A percentile compares a stretch with the other conserved stretches of the same genome.
Evolutionary conservation across 148 eudicot genomes (phyloP).

Genomic region (Chenopodium album): DNA sequence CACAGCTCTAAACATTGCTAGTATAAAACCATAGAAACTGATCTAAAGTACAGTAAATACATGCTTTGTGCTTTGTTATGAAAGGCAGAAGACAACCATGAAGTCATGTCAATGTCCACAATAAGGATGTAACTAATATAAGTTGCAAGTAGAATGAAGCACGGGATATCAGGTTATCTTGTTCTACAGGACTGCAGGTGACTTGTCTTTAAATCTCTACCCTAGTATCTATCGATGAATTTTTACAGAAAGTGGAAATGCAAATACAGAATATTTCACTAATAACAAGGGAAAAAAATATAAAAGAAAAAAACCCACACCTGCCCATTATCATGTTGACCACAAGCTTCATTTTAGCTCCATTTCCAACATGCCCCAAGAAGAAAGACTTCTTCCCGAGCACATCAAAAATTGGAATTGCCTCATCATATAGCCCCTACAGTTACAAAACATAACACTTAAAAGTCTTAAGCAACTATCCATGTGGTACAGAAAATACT

Average conservation of each 20-base stretch:
- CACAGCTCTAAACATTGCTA: not conserved
- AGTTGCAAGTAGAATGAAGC: not conserved
- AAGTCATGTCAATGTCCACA: not conserved
- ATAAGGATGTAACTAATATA: not conserved
- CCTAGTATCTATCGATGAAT: not conserved
- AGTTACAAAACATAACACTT: constrained; percentile 7
- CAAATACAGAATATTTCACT: not conserved
- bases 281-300: not conserved
- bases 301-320: constrained; percentile 31
- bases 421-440: constrained; percentile 79
- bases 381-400: constrained; percentile 95
- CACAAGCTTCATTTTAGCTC: constrained; percentile 99
- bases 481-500: not conserved
- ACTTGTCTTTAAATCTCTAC: not conserved
- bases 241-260: not conserved
- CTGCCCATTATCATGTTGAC: constrained; percentile 99
- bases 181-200: not conserved
- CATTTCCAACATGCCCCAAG: constrained; percentile 91
- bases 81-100: not conserved
- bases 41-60: not conserved
- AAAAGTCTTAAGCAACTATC: not conserved
- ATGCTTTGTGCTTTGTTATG: not conserved
- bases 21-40: not conserved
- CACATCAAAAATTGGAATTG: constrained; percentile 82
- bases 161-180: not conserved